Base-by-base conservation (phyloP, 129 eudicot genomes). In the Daucus carota region DNA sequence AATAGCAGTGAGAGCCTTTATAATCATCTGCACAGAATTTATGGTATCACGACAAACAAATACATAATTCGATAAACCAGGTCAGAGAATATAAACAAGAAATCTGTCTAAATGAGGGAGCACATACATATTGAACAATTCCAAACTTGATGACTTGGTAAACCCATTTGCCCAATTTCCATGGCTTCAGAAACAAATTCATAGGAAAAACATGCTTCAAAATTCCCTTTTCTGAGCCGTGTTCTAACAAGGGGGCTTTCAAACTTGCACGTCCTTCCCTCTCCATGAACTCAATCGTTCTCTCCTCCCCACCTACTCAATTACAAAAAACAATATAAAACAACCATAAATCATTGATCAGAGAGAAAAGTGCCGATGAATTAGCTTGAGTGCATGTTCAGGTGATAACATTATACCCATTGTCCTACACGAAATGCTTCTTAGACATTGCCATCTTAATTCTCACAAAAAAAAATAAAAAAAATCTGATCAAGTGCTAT, bases 111-210 rank as follows among this genome's bases (percentile, higher is more conserved):
- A 29, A 73, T 67, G 78, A 70, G 74, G 69, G 52, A 50, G 74
- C 78, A 86, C 99, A 88, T 86, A 95, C 99, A 82, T 95, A 95
- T 78, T 95, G 99, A 78, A 92, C 91, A 75, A 95, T 92, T 69
- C 99, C 97, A 75, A 93, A 87, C 80, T 92, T 95, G 80, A 92
- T 92, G 65, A 92, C 89, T 90, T 89, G 97, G 88, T 87, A 95
- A 82, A 95, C 90, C 86, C 99, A 84, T 59, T 80, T 86, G 65
- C 94, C 94, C 59, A 95, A 83, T 79, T 81, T 87, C 99, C 99
- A 95, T 54, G 97, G 99, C 80, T 92, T 83, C 67, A 92, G 67
- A 60, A 95, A 80, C 73, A 78, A 83, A 73, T 82, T 95, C 88
- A 92, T 77, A 22, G 97, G 99, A 82, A 95, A 95, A 70, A 84